phyloP scores from a whole-genome alignment of 768 basidiomycete species.

The Phylloporus sp. region DNA sequence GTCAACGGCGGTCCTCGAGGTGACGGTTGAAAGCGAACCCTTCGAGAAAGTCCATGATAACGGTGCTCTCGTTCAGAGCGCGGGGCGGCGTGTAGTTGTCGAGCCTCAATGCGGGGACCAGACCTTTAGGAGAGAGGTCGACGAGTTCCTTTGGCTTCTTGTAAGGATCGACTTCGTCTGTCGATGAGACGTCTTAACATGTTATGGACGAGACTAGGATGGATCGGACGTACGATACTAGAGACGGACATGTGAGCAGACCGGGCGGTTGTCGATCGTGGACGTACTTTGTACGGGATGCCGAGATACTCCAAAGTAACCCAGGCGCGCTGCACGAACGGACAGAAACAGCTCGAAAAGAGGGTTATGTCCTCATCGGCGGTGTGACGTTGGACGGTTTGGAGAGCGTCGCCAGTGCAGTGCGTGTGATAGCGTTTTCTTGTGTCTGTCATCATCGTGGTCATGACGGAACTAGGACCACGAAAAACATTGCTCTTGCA shows the following conservation, averaged over 20 bases:
- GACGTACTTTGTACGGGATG: constrained; percentile 62
- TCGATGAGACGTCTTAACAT: not conserved
- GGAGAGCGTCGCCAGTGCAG: constrained; percentile 48
- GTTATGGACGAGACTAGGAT: not conserved
- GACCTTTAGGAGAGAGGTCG: constrained; percentile 76
- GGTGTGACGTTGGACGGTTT: constrained; percentile 49
- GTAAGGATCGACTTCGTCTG: constrained; percentile 81
- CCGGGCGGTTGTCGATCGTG: constrained; percentile 1
- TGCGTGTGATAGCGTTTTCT: constrained; percentile 38
- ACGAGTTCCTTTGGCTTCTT: constrained; percentile 75
- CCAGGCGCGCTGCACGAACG: constrained; percentile 83
- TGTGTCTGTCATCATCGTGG: constrained; percentile 32
- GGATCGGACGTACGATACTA: constrained; percentile 38
- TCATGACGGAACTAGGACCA: no score
- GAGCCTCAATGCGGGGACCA: constrained; percentile 67
- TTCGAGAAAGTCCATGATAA: constrained; percentile 74
- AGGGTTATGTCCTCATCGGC: constrained; percentile 53
- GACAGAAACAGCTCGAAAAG: constrained; percentile 72
- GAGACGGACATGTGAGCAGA: not conserved
- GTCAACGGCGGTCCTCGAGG: not conserved
- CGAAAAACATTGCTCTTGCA: constrained; percentile 12
- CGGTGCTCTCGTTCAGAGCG: constrained; percentile 72
- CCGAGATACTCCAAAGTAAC: constrained; percentile 63
- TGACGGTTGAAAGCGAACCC: constrained; percentile 43
- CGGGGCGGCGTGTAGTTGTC: constrained; percentile 50